A percentile compares a stretch with the other conserved stretches of the same genome.
These are phyloP conservation scores for Colletotrichum spaethianum DNA, from an alignment of 2,329 filamentous ascomycete species.

Conservation along the genomic window DNA sequence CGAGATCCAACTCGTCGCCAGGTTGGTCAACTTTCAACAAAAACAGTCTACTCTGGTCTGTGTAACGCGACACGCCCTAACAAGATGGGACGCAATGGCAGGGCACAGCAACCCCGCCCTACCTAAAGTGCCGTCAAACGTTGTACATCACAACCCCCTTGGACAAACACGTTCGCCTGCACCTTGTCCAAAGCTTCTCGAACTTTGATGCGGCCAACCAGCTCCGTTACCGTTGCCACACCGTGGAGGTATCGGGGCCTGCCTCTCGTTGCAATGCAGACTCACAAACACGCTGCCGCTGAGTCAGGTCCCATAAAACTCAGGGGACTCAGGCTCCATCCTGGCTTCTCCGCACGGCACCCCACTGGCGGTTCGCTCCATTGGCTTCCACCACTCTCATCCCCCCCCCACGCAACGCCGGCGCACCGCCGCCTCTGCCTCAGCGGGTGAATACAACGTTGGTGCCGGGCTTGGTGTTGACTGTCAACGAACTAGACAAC, in stretches of 20 bases:
- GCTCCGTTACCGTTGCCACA: not conserved
- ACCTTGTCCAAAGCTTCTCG: constrained; percentile 17
- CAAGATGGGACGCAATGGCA: too few relatives aligned
- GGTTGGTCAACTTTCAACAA: too few relatives aligned
- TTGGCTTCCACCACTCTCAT: not conserved
- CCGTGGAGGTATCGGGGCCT: not conserved
- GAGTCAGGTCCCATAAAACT: constrained; percentile 34
- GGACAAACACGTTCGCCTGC: constrained; percentile 2
- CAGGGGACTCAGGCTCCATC: not conserved
- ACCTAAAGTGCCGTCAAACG: not conserved
- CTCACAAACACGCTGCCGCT: not conserved
- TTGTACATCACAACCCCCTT: constrained; percentile 3
- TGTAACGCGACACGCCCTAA: too few relatives aligned
- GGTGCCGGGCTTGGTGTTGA: constrained; percentile 50
- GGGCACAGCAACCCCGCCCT: not conserved
- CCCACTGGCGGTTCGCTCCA: constrained; percentile 3
- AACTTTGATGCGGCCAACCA: constrained; percentile 1
- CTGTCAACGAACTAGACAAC: constrained; percentile 44
- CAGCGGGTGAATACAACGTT: constrained; percentile 46
- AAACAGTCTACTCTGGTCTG: too few relatives aligned
- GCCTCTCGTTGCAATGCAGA: not conserved
- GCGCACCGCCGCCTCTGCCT: constrained; percentile 14
- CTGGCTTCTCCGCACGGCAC: constrained; percentile 9
- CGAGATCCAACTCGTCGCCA: too few relatives aligned
- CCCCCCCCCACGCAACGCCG: not conserved